Evolutionary conservation across 306 rosid genomes (phyloP), one percentile per base, ranked within the genome.

Genomic region (Acacia crassicarpa): DNA sequence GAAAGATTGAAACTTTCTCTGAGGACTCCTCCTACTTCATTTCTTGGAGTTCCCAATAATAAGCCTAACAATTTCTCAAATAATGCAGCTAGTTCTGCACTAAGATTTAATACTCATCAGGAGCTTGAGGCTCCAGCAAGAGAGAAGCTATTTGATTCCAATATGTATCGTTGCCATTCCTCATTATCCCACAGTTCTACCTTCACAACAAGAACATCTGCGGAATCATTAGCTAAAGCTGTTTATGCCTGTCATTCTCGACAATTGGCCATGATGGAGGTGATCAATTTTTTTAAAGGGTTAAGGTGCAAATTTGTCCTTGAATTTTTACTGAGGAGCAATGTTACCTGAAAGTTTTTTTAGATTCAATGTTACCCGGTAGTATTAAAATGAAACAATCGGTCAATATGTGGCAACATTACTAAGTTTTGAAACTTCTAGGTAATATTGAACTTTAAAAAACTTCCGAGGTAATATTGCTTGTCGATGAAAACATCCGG

Each of bases 201-300:
- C 67, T 86, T 85, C 67, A 59, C 83, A 62, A 30, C 80, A 15
- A 90, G 88, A 89, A 76, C 80, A 67, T 87, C 92, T 27, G 88
- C 76, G 58, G 94, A 95, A 49, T 83, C 80, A 22, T 74, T 72
- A 38, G 80, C 76, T 1, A 91, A 89, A 80, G 87, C 93, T 73
- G 77, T 91, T 40, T 92, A 90, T 41, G 83, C 91, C 33, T 91
- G 88, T 76, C 98, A 92, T 75, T 95, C 98, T 58, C 97, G 90
- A 75, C 98, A 98, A n/a, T 84, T 91, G 89, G 88, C 96, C 84
- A 91, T 86, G 93, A 73, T 82, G 85, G 97, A 92, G 97, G 99
- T 95, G 89, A 30, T 77, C 72, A 45, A 19, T 20, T 25, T 82
- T 74, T 38, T 38, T 5, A 5, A 38, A 6, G 1, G 8, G 8